Base-by-base conservation (phyloP, 177 flowering plant species). In the Telopea speciosissima region DNA sequence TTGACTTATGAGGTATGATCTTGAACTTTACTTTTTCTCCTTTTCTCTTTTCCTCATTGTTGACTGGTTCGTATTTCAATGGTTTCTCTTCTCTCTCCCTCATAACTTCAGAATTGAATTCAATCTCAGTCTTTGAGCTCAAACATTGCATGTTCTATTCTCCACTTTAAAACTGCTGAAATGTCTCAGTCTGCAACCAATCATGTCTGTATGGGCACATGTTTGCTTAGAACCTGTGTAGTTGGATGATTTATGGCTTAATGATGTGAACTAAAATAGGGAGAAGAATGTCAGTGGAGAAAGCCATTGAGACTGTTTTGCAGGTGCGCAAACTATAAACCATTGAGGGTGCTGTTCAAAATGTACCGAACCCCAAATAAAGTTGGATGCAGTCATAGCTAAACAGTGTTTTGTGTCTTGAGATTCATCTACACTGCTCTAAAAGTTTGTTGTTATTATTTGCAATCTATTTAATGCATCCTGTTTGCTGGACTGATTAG, bases 1-100 rank as follows among this genome's bases (percentile, higher is more conserved):
- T 80, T 90, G 80, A 93, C 94, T 62, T 93, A 89, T 66, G 97
- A 93, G 96, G 97, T 66, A 81, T 69, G 83, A 22, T 68, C 62
- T 73, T 24, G 14, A 44, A 21, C 17, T 42, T 1, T 45, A 63
- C 16, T 22, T 22, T 63, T 10, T 26, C 16, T 40, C n/a, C 4
- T 52, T 52, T 52, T 52, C 19, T 14, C 14, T 9, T 19, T 52
- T 14, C 17, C 17, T n/a, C n/a, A 58, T 58, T 58, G 22, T 58
- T 58, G 54, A 58, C 61, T 26, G 11, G 25, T 3, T 17, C n/a
- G 24, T 24, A 36, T n/a, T 23, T 21, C 9, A 33, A n/a, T 33
- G 14, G 22, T 44, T 33, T 65, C 67, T 21, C 61, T 19, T 65
- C 44, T 33, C 16, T 65, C 16, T 65, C 10, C 28, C 9, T 36